phyloP scores from a whole-genome alignment of 192 early-diverging fungal species.

The Backusella macrospora region DNA sequence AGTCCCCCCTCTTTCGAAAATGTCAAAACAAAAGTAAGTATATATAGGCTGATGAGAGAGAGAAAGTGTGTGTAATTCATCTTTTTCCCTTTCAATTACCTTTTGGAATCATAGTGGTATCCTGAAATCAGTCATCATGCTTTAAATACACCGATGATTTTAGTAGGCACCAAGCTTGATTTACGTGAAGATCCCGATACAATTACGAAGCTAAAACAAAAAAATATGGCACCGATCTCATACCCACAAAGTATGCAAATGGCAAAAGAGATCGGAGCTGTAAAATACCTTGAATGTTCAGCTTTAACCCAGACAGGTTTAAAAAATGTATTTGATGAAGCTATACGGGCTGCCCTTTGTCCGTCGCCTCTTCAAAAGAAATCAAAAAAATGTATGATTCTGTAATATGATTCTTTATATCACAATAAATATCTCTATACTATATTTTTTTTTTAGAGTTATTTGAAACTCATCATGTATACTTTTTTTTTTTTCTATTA shows the following conservation, averaged over 20 bases:
- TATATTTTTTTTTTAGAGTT: not conserved
- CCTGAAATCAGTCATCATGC: constrained; percentile 90
- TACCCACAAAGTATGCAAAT: constrained; percentile 79
- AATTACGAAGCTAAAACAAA: constrained; percentile 76
- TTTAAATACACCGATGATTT: constrained; percentile 79
- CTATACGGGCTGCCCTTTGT: constrained; percentile 80
- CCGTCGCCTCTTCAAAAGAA: constrained; percentile 58
- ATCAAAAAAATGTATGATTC: constrained; percentile 65
- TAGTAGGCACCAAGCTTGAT: constrained; percentile 93
- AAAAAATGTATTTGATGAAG: constrained; percentile 94
- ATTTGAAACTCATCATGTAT: not conserved
- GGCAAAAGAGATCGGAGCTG: constrained; percentile 77
- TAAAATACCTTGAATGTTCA: constrained; percentile 90
- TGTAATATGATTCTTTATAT: constrained; percentile 46
- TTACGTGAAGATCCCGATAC: constrained; percentile 83
- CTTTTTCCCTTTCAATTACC: constrained; percentile 69
- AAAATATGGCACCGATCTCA: constrained; percentile 78
- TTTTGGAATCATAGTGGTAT: constrained; percentile 82
- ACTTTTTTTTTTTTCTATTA: too few species aligned
- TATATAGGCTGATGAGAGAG: too few species aligned
- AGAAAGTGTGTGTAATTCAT: constrained; percentile 76
- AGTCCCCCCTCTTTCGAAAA: constrained; percentile 33
- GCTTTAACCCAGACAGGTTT: constrained; percentile 90
- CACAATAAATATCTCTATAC: not conserved
- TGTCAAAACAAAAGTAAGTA: constrained; percentile 30